A percentile compares a stretch with the other conserved stretches of the same genome.
phyloP scores from a whole-genome alignment of 1,139 yeast species.

The Pichia sp. region DNA sequence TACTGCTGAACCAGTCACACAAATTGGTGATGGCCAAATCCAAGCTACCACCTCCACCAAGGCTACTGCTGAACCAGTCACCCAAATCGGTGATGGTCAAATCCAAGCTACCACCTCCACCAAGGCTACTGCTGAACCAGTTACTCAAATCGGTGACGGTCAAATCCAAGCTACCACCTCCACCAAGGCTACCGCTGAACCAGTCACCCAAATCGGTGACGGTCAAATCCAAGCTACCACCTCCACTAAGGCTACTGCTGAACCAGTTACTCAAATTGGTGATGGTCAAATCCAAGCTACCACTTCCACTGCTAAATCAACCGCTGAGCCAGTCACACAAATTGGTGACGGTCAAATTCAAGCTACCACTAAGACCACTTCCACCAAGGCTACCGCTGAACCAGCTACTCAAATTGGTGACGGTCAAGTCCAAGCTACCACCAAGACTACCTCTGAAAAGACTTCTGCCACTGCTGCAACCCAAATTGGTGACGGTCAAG shows the following conservation, averaged over 20 bases:
- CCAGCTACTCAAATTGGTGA: conserved; percentile 38
- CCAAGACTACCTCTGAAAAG: conserved; percentile 26
- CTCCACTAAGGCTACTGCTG: conserved; percentile 8
- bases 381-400: conserved; percentile 24
- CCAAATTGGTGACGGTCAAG: conserved; percentile 43
- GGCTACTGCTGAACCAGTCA: conserved; percentile 7
- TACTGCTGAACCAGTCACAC: conserved; percentile 29
- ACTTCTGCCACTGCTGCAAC: conserved; percentile 17
- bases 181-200: not conserved
- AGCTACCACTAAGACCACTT: conserved; percentile 30
- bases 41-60: conserved; percentile 32
- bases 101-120: conserved; percentile 27
- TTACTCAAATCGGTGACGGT: not conserved
- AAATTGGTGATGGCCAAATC: conserved; percentile 40
- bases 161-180: not conserved
- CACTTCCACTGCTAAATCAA: conserved; percentile 22
- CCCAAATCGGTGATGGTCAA: conserved; percentile 26
- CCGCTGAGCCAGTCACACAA: conserved; percentile 32
- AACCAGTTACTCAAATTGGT: conserved; percentile 22
- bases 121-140: not conserved
- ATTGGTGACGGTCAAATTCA: conserved; percentile 36
- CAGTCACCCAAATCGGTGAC: conserved; percentile 29
- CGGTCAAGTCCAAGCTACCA: conserved; percentile 39
- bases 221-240: conserved; percentile 35
- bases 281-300: conserved; percentile 1